These are phyloP conservation scores for Quercus alba DNA, from an alignment of 306 rosid species.

Conservation along the genomic window DNA sequence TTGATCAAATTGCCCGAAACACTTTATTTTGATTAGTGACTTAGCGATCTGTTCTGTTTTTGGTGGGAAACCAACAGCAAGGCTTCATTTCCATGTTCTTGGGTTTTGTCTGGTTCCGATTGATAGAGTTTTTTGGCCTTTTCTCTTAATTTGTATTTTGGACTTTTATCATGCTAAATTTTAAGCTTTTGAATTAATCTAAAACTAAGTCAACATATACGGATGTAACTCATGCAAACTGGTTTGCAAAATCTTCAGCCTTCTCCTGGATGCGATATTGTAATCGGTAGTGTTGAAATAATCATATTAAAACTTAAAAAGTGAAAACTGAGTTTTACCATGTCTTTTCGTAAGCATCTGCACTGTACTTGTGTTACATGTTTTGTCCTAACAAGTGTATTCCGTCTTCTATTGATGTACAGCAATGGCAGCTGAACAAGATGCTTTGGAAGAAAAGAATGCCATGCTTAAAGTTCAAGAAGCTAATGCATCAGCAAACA, in stretches of 20 bases:
- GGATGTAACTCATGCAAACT: not conserved
- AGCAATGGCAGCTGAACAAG: conserved; percentile 48
- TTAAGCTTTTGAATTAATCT: not conserved
- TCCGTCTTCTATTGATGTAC: conserved; percentile 21
- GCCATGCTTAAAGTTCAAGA: conserved; percentile 39
- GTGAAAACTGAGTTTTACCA: not conserved
- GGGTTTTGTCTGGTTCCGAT: not conserved
- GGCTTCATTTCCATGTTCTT: not conserved
- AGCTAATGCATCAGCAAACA: conserved; percentile 48
- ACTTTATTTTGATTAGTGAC: not conserved
- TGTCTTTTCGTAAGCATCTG: not conserved
- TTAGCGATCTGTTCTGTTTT: not conserved
- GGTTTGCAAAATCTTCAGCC: not conserved
- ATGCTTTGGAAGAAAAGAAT: conserved; percentile 44
- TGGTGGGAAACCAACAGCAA: not conserved
- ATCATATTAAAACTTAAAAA: not conserved
- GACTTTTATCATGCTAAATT: not conserved
- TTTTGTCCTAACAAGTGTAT: not conserved
- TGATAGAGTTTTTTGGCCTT: not conserved
- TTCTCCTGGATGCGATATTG: not conserved
- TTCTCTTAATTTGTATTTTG: not conserved
- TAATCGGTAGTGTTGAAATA: not conserved
- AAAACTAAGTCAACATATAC: not conserved
- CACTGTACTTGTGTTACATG: not conserved
- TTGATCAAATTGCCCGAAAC: not conserved